Base-by-base conservation (phyloP, 2,329 filamentous ascomycete species). In the Periglandula ipomoeae region DNA sequence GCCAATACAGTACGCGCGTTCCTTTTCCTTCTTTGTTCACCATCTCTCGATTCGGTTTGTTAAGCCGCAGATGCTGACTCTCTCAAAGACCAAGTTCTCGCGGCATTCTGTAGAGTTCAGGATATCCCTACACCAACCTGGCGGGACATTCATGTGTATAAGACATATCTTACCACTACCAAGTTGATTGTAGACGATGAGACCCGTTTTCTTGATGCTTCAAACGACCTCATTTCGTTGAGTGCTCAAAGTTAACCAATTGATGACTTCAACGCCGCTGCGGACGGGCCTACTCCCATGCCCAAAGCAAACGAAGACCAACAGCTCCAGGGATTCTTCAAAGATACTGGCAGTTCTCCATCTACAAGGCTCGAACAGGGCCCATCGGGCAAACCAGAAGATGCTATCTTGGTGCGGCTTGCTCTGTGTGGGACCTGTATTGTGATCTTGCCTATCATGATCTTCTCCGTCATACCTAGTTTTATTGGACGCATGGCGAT, bases 1-100 rank as follows among this genome's bases (percentile, higher is more conserved):
- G 75, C 27, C 81, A 85, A 58, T 88, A 87, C 60, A 83, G 81
- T 84, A 65, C 63, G 76, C 50, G 4, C 15, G 15, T 4, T 20
- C 5, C 32, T 15, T 10, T 32, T 23, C 8, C 42, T 38, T 19
- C 15, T 26, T 3, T 17, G 3, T 17, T 27, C 4, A 7, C 20
- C 2, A 24, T 19, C 30, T 30, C 22, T 24, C 8, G 17, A 32
- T 35, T n/a, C n/a, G 11, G 46, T 48, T 55, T 10, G 47, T 13
- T 11, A 7, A 32, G 7, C 10, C 3, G 39, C 47, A 39, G 13
- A 4, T 30, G 35, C 47, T 58, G 45, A 58, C 50, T 50, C 8
- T 44, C 2, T 34, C 15, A 47, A 24, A 82, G 78, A 81, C 53
- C 74, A 79, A 55, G 74, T 80, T 1, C 65, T 87, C 44, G 63